Conservation (phyloP, 192 early-diverging fungal species). For the Chytriomyces sp. region DNA sequence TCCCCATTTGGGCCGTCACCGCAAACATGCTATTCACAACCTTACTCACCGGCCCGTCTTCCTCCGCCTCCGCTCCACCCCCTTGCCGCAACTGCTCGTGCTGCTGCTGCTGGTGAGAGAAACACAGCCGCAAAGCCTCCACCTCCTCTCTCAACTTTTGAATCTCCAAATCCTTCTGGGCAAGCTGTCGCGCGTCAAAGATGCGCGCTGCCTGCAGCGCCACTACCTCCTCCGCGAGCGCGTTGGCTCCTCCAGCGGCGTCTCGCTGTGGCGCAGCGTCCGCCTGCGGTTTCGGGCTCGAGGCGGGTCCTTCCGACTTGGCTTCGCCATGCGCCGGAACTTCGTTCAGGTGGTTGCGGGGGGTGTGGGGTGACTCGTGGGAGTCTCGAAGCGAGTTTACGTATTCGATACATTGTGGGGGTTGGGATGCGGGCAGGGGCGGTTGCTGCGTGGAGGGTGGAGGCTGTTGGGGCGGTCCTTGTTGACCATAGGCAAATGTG, state of each 20-base stretch:
- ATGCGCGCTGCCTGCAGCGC: conserved; percentile 2
- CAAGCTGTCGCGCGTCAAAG: neutral
- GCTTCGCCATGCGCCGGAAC: too few relatives aligned
- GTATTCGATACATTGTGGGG: too few relatives aligned
- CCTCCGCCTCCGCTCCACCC: neutral
- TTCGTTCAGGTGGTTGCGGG: too few relatives aligned
- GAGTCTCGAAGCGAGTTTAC: too few relatives aligned
- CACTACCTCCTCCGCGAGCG: neutral
- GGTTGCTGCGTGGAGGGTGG: too few relatives aligned
- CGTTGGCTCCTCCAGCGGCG: neutral
- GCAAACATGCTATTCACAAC: conserved; percentile 15
- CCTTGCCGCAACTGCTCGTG: neutral
- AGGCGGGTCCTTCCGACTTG: too few relatives aligned
- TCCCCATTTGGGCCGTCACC: too few relatives aligned
- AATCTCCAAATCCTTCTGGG: conserved; percentile 33
- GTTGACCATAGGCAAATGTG: too few relatives aligned
- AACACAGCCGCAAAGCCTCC: neutral
- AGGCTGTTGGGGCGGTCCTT: too few relatives aligned
- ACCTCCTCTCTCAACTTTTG: conserved; percentile 24
- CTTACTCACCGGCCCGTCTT: neutral
- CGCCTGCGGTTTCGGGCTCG: neutral
- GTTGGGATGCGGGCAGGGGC: too few relatives aligned
- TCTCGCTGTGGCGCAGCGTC: neutral
- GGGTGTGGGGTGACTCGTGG: too few relatives aligned
- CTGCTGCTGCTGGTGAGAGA: neutral